phyloP scores from a whole-genome alignment of 805 yeast species.

The Starmerella potacharoeniae region DNA sequence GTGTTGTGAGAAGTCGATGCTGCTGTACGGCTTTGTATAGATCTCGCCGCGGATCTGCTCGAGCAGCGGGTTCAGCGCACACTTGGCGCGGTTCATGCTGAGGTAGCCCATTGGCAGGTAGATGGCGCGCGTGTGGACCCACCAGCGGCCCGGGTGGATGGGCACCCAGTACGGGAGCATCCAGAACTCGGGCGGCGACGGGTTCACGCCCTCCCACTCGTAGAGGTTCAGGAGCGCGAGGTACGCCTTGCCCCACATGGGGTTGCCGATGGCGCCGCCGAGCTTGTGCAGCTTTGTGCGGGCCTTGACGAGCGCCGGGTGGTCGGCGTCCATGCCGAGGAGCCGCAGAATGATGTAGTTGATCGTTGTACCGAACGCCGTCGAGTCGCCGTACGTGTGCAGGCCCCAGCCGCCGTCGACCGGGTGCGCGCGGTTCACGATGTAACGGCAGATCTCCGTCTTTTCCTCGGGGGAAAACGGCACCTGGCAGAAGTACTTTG shows the following conservation, averaged over 20 bases:
- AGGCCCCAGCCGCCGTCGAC: conserved; percentile 99
- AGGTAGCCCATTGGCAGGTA: conserved; percentile 80
- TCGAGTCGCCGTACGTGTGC: conserved; percentile 82
- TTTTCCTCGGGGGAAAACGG: conserved; percentile 55
- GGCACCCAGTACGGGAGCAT: conserved; percentile 69
- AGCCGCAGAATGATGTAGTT: conserved; percentile 75
- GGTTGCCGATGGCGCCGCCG: conserved; percentile 84
- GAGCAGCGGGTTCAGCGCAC: conserved; percentile 54
- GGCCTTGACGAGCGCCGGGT: conserved; percentile 70
- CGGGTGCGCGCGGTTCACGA: conserved; percentile 88
- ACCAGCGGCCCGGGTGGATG: conserved; percentile 92
- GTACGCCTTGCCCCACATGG: conserved; percentile 98
- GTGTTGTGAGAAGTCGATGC: conserved; percentile 55
- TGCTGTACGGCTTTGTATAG: conserved; percentile 52
- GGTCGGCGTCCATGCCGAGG: conserved; percentile 61
- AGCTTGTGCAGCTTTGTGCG: conserved; percentile 52
- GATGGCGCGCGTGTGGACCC: conserved; percentile 96
- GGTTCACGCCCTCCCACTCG: conserved; percentile 94
- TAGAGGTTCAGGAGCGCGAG: conserved; percentile 67
- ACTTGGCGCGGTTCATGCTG: conserved; percentile 43
- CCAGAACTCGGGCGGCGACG: conserved; percentile 96
- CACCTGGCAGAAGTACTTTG: conserved; percentile 56
- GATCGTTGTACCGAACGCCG: conserved; percentile 87
- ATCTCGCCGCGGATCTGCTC: conserved; percentile 63
- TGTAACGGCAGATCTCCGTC: conserved; percentile 66